phyloP scores from a whole-genome alignment of 2,329 filamentous ascomycete species.

The Hortaea werneckii region DNA sequence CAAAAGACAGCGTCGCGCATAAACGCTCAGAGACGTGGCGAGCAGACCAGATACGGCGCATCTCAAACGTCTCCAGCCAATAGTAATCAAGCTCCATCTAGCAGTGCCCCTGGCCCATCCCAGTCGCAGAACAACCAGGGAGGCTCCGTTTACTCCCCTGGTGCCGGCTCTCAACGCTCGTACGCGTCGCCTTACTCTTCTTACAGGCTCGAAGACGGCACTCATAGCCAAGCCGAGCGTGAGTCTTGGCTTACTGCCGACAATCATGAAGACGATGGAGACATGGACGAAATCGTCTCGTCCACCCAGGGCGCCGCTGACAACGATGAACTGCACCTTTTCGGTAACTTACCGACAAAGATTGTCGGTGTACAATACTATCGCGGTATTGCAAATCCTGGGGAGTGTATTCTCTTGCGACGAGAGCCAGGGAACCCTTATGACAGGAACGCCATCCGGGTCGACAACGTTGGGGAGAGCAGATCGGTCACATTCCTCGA shows the following conservation, averaged over 20 bases:
- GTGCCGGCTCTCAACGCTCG: background rate
- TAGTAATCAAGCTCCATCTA: background rate
- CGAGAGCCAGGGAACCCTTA: slow-evolving; percentile 56
- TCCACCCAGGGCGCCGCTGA: slow-evolving; percentile 21
- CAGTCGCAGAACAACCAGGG: background rate
- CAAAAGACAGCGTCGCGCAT: slow-evolving; percentile 2
- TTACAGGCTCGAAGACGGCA: background rate
- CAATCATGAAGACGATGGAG: slow-evolving; percentile 14
- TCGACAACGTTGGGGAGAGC: slow-evolving; percentile 65
- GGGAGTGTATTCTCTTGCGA: slow-evolving; percentile 52
- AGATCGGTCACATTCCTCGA: slow-evolving; percentile 71
- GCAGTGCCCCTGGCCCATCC: background rate
- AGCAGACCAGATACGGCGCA: background rate
- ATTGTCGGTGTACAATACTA: slow-evolving; percentile 56
- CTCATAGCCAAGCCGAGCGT: slow-evolving; percentile 12
- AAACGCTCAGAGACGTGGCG: background rate
- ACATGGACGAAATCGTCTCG: slow-evolving; percentile 21
- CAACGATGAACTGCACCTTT: slow-evolving; percentile 18
- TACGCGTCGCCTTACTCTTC: background rate
- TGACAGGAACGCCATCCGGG: slow-evolving; percentile 65
- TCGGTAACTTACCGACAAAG: slow-evolving; percentile 38
- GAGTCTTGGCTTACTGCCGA: slow-evolving; percentile 14
- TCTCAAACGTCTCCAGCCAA: background rate
- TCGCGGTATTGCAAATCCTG: slow-evolving; percentile 48
- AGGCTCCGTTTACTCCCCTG: too few species aligned